These are phyloP conservation scores for Solanum megistacrolobum DNA, from an alignment of 257 asterid genomes.

Conservation along the genomic window DNA sequence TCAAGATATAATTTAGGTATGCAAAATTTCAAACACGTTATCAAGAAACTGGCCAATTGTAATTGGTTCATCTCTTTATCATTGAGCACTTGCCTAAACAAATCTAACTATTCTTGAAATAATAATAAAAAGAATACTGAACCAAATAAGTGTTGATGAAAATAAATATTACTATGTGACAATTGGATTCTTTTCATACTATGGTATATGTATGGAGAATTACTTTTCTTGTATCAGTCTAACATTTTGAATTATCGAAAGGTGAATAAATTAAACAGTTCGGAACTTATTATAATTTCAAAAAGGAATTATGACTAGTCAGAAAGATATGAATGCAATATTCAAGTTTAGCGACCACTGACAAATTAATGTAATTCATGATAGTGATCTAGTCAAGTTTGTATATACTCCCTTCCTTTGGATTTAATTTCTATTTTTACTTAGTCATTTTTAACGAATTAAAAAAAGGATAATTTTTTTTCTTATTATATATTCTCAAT, in stretches of 20 bases:
- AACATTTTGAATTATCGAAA: background rate
- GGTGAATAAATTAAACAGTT: background rate
- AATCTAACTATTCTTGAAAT: background rate
- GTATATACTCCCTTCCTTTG: background rate
- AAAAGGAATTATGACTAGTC: background rate
- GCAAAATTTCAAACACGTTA: background rate
- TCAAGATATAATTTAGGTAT: background rate
- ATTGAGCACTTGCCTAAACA: background rate
- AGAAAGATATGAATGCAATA: background rate
- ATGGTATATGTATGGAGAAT: background rate
- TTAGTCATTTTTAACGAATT: too few relatives aligned
- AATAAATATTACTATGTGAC: background rate
- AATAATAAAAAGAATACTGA: background rate
- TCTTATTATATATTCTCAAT: too few relatives aligned
- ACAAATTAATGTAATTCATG: background rate
- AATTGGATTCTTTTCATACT: background rate
- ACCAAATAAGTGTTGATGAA: background rate
- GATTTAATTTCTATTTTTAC: too few relatives aligned
- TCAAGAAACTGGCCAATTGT: background rate
- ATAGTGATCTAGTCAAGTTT: background rate
- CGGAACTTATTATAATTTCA: background rate
- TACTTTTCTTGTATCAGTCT: background rate
- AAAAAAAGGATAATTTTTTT: too few relatives aligned
- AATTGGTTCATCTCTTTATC: background rate
- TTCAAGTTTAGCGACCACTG: background rate